Conservation (phyloP, 805 yeast species). For the Ogataea degrootiae region DNA sequence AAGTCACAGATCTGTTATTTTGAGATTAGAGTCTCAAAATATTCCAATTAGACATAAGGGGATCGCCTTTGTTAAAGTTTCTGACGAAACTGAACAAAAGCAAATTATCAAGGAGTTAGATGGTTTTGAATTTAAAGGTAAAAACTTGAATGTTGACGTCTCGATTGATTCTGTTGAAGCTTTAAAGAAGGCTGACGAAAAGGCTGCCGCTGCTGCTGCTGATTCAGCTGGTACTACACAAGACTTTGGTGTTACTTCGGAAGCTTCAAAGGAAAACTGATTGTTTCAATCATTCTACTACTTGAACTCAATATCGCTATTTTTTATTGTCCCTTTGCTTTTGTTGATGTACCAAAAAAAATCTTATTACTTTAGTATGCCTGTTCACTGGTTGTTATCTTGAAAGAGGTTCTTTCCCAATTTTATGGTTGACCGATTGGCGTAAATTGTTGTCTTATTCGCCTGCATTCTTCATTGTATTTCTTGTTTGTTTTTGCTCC, state of each 20-base stretch:
- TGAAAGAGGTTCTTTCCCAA: no score
- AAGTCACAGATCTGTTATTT: constrained; percentile 39
- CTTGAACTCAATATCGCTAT: no score
- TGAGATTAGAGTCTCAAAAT: constrained; percentile 40
- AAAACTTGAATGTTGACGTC: constrained; percentile 60
- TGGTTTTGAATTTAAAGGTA: constrained; percentile 62
- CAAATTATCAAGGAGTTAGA: constrained; percentile 56
- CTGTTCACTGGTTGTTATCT: no score
- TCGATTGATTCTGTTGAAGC: constrained; percentile 57
- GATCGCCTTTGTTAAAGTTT: constrained; percentile 57
- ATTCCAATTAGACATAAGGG: constrained; percentile 53
- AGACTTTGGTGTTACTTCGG: not conserved
- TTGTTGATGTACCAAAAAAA: no score
- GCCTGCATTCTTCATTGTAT: no score
- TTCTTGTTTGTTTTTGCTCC: no score
- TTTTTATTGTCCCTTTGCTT: no score
- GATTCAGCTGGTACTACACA: not conserved
- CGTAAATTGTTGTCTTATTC: no score
- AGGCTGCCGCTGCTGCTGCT: constrained; percentile 4
- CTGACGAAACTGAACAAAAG: constrained; percentile 41
- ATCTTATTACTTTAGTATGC: no score
- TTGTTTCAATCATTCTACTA: not conserved
- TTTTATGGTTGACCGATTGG: no score
- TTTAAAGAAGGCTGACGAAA: constrained; percentile 13
- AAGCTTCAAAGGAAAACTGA: not conserved